Evolutionary conservation across 306 rosid species (phyloP).

Genomic region (Argentina anserina): DNA sequence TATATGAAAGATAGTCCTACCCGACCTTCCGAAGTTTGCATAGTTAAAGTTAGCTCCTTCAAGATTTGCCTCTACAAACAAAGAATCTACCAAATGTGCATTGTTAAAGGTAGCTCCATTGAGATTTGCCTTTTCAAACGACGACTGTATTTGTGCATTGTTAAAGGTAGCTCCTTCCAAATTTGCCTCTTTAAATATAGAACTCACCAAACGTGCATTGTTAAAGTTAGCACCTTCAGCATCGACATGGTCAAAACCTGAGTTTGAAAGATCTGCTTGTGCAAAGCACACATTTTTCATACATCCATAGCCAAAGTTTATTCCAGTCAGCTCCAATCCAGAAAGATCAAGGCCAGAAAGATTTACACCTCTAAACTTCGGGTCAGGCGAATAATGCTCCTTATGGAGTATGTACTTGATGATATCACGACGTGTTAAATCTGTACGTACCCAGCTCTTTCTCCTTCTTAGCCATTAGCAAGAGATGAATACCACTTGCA

Average conservation of each 20-base stretch:
- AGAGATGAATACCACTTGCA: not conserved
- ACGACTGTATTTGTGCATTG: too few relatives aligned
- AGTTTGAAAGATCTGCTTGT: too few relatives aligned
- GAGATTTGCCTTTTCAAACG: not conserved
- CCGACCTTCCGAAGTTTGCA: accelerated
- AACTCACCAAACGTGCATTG: too few relatives aligned
- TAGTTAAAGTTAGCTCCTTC: not conserved
- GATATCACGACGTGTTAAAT: not conserved
- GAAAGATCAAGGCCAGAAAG: not conserved
- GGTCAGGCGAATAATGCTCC: not conserved
- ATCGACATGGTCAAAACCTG: too few relatives aligned
- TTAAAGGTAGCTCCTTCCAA: too few relatives aligned
- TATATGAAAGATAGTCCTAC: accelerated
- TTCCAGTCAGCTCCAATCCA: not conserved
- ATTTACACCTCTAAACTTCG: not conserved
- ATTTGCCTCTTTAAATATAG: not conserved
- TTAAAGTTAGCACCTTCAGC: too few relatives aligned
- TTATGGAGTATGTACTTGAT: not conserved
- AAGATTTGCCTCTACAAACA: too few relatives aligned
- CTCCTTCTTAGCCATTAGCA: not conserved
- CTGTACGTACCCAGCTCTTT: not conserved
- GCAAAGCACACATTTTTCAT: too few relatives aligned
- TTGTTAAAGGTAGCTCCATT: too few relatives aligned
- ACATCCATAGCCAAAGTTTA: too few relatives aligned
- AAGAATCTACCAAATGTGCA: too few relatives aligned